Evolutionary conservation across 2,329 filamentous ascomycete species (phyloP).

Genomic region (Pseudopyrenochaeta lycopersici): DNA sequence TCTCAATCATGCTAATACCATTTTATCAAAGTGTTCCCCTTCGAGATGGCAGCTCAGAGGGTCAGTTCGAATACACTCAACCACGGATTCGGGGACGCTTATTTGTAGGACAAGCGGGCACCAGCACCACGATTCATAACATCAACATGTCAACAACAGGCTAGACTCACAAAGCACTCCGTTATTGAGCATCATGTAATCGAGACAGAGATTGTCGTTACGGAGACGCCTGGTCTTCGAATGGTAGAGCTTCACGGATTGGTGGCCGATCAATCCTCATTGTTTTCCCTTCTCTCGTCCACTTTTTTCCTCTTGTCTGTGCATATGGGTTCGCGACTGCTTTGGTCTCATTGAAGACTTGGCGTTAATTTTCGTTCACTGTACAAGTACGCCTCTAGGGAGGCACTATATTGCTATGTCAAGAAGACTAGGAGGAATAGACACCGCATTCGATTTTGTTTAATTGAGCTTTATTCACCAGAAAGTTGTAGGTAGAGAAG

Average conservation of each 20-base stretch:
- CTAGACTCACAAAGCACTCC: neutral
- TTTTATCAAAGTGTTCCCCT: neutral
- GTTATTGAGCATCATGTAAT: neutral
- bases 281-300: conserved; percentile 1
- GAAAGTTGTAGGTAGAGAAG: too few species aligned
- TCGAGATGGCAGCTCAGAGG: neutral
- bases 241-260: conserved; percentile 10
- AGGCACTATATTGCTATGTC: conserved; percentile 7
- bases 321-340: conserved; percentile 16
- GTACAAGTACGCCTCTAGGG: conserved; percentile 20
- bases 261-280: neutral
- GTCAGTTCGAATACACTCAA: neutral
- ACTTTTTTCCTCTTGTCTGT: conserved; percentile 14
- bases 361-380: conserved; percentile 11
- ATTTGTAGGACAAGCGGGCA: neutral
- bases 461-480: neutral
- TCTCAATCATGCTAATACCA: conserved; percentile 2
- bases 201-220: neutral
- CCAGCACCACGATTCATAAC: neutral
- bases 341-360: conserved; percentile 6
- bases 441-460: conserved; percentile 6
- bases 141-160: neutral
- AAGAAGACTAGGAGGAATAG: conserved; percentile 15
- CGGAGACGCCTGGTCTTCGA: neutral
- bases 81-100: neutral